phyloP scores from a whole-genome alignment of 805 yeast genomes.

The Grigorovia yakushimaensis region DNA sequence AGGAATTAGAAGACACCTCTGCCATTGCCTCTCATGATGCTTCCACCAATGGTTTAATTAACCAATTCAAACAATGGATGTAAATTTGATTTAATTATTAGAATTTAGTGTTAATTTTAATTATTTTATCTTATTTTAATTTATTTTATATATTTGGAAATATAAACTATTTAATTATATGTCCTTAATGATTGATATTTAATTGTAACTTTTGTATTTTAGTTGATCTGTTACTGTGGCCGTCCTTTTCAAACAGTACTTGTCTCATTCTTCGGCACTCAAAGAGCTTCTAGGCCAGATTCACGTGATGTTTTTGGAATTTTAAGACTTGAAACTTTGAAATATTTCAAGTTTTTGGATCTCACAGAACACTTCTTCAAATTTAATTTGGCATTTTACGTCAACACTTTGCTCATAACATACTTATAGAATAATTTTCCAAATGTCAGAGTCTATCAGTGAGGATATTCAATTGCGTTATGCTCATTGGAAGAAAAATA shows the following conservation, averaged over 20 bases:
- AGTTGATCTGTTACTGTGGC: no score
- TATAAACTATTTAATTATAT: not conserved
- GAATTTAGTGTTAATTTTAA: not conserved
- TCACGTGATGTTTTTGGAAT: no score
- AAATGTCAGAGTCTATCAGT: conserved; percentile 8
- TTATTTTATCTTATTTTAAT: not conserved
- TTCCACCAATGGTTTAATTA: conserved; percentile 86
- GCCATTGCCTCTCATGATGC: conserved; percentile 69
- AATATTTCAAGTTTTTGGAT: no score
- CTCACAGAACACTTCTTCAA: no score
- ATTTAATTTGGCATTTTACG: no score
- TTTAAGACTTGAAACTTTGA: no score
- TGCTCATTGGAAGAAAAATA: conserved; percentile 65
- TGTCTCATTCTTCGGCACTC: no score
- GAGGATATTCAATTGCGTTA: conserved; percentile 25
- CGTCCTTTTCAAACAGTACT: no score
- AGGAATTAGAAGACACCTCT: conserved; percentile 61
- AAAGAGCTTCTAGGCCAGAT: no score
- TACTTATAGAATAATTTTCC: no score
- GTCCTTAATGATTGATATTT: not conserved
- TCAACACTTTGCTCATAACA: no score
- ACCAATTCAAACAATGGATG: conserved; percentile 87
- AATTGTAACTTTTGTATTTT: not conserved
- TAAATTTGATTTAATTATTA: conserved; percentile 8
- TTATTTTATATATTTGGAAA: not conserved